phyloP scores from a whole-genome alignment of 768 basidiomycete genomes.

The Mycena chlorophos region DNA sequence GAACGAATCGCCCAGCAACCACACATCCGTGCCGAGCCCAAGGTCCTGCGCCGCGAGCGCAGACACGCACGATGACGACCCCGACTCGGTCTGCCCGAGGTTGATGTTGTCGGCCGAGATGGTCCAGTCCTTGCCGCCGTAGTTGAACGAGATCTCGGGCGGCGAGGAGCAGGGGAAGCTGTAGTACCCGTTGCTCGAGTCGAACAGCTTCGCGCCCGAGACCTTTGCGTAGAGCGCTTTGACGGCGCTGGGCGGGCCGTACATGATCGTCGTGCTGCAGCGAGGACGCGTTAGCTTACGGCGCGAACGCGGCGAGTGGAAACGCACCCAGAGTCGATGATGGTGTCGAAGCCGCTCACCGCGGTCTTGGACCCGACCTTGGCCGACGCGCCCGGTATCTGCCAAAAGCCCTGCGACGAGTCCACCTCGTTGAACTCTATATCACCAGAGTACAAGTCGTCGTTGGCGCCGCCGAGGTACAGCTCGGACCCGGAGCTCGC shows the following conservation, averaged over 20 bases:
- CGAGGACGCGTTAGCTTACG: background rate
- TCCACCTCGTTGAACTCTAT: slow-evolving; percentile 36
- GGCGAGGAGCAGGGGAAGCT: slow-evolving; percentile 27
- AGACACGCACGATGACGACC: slow-evolving; percentile 46
- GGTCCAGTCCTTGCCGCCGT: slow-evolving; percentile 37
- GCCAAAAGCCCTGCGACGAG: slow-evolving; percentile 29
- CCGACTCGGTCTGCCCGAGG: slow-evolving; percentile 40
- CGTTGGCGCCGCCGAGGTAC: slow-evolving; percentile 52
- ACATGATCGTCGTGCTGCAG: slow-evolving; percentile 35
- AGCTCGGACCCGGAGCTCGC: slow-evolving; percentile 44
- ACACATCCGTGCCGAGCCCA: slow-evolving; percentile 18
- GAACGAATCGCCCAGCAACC: slow-evolving; percentile 43
- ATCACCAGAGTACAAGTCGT: slow-evolving; percentile 42
- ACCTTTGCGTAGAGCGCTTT: slow-evolving; percentile 27
- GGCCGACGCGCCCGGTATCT: slow-evolving; percentile 21
- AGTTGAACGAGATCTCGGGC: slow-evolving; percentile 34
- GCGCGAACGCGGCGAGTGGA: background rate
- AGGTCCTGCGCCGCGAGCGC: slow-evolving; percentile 50
- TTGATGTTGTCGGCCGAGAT: slow-evolving; percentile 48
- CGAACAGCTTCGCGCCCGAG: slow-evolving; percentile 24
- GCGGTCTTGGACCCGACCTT: slow-evolving; percentile 15
- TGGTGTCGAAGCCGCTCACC: slow-evolving; percentile 20
- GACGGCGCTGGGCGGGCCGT: slow-evolving; percentile 30
- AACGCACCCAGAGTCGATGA: slow-evolving; percentile 32
- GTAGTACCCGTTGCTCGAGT: slow-evolving; percentile 23